Percentiles rank a stretch among this genome's conserved stretches.
Conservation (phyloP, 1,139 yeast genomes). For the Kodamaea fungicola region DNA sequence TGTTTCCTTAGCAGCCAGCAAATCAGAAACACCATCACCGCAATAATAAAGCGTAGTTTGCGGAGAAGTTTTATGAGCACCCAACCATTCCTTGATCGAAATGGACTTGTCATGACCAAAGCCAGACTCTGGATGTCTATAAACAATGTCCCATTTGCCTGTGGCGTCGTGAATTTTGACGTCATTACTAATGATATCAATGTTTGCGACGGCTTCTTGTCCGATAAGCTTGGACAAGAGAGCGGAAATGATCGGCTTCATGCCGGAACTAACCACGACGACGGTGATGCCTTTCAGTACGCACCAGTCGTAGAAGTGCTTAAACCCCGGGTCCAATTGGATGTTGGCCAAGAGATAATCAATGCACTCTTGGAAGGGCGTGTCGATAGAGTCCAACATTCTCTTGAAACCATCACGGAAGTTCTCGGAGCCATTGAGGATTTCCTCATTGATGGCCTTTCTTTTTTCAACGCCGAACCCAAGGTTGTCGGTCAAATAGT, state of each 20-base stretch:
- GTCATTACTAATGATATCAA: conserved; percentile 80
- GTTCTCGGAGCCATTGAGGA: conserved; percentile 61
- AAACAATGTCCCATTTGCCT: conserved; percentile 74
- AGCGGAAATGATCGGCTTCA: conserved; percentile 86
- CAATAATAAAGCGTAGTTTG: conserved; percentile 63
- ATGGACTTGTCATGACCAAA: conserved; percentile 95
- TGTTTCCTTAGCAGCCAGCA: conserved; percentile 93
- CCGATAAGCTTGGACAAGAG: conserved; percentile 74
- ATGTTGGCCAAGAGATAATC: conserved; percentile 59
- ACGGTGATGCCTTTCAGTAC: conserved; percentile 66
- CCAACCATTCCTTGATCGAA: conserved; percentile 67
- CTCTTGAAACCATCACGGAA: conserved; percentile 81
- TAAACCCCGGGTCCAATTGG: conserved; percentile 87
- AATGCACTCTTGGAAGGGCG: conserved; percentile 81
- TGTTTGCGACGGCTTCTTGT: conserved; percentile 63
- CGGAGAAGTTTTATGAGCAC: conserved; percentile 30
- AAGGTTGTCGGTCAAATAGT: conserved; percentile 77
- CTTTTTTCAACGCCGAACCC: conserved; percentile 82
- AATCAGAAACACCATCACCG: conserved; percentile 96
- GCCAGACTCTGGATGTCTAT: conserved; percentile 72
- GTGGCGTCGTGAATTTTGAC: conserved; percentile 53
- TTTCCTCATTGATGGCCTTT: conserved; percentile 62
- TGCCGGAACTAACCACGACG: conserved; percentile 82
- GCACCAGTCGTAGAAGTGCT: conserved; percentile 78
- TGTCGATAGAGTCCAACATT: conserved; percentile 76